Base-by-base conservation (phyloP, 2,329 filamentous ascomycete species). In the Colletotrichum sp. region DNA sequence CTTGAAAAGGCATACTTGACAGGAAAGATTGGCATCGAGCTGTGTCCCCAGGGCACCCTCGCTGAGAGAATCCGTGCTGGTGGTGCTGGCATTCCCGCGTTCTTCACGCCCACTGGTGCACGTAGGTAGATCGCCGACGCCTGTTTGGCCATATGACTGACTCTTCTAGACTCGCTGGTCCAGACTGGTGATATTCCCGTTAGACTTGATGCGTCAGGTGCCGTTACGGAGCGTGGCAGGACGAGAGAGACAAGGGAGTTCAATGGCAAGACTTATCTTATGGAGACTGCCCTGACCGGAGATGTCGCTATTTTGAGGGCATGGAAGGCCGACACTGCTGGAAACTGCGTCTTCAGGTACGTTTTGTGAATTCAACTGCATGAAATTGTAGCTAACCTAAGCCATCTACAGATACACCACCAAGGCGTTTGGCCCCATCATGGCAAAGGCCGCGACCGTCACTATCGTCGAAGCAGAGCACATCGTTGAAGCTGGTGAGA, bases 381-480 rank as follows among this genome's bases (percentile, higher is more conserved):
- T 15, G 12, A 55, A 13, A 34, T 0, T 18, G 1, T 5, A n/a
- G 16, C 18, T 44, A 57, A n/a, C 69, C 66, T 16, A 72, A 26
- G 34, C 34, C 6, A 1, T 6, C 18, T 15, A 80, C 76, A 90
- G 89, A 78, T 93, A 94, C 84, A 94, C 94, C 0, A 95, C 94
- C 36, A 94, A 94, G 82, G 92, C 93, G 0, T 96, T 95, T 78
- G 93, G 92, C 2, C 90, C 92, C 7, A 89, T 95, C 77, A 95
- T 96, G 94, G 95, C 94, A 76, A 96, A 96, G 85, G 95, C 95
- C 0, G 95, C 95, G 1, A 91, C 90, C 64, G 81, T 95, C 52
- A 93, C 95, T 30, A 96, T 98, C 55, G 95, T 97, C 49, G 95
- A 98, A 83, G 95, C 95, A 2, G 95, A 98, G 81, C 90, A 96